Conservation (phyloP, 345 rosid species). For the Carallia pectinifolia region DNA sequence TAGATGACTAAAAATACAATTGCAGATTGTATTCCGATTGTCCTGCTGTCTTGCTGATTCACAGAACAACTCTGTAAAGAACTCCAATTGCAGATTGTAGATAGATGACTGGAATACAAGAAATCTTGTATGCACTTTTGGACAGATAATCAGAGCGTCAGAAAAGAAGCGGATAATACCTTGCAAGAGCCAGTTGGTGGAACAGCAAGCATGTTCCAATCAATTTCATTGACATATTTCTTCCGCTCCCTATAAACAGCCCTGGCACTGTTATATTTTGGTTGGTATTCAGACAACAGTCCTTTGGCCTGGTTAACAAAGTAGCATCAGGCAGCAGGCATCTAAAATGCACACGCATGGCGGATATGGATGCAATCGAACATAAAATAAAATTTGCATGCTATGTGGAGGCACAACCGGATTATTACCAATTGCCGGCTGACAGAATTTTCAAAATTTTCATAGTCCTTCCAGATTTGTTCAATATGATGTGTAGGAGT, state of each 20-base stretch:
- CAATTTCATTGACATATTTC: constrained; percentile 91
- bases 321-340: constrained; percentile 20
- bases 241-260: constrained; percentile 91
- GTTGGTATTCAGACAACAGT: constrained; percentile 82
- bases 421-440: constrained; percentile 83
- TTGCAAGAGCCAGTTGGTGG: constrained; percentile 78
- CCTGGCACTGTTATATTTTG: constrained; percentile 87
- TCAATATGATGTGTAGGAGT: constrained; percentile 90
- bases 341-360: background rate
- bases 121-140: background rate
- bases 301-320: constrained; percentile 78
- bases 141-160: constrained; percentile 11
- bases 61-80: background rate
- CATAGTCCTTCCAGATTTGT: constrained; percentile 96
- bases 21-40: too few species aligned
- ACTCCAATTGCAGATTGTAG: too few species aligned
- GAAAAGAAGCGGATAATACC: constrained; percentile 34
- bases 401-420: background rate
- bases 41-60: background rate
- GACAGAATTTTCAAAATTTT: constrained; percentile 86
- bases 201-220: constrained; percentile 89
- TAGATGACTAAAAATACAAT: too few species aligned
- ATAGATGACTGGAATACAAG: background rate
- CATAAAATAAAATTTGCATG: background rate
- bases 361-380: background rate